Conservation (phyloP, 257 asterid species). For the Orobanche coerulescens region DNA sequence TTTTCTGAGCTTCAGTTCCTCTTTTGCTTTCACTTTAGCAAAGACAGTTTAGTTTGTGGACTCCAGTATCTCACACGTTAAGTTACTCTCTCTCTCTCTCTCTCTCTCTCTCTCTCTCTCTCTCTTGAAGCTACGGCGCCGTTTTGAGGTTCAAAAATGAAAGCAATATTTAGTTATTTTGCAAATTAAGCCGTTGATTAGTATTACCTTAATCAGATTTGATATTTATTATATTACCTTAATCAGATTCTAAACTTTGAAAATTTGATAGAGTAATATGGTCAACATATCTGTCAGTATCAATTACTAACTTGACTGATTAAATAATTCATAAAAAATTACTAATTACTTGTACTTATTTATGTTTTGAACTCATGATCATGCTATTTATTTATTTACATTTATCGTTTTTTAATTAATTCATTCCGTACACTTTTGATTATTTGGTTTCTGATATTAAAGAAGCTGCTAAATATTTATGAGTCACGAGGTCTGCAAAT, state of each 20-base stretch:
- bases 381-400: too few species aligned
- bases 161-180: not conserved
- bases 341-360: not conserved
- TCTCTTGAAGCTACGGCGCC: slow-evolving; percentile 23
- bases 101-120: not conserved
- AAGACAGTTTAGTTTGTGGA: slow-evolving; percentile 28
- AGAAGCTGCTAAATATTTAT: too few species aligned
- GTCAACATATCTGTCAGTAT: slow-evolving; percentile 6
- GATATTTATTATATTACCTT: too few species aligned
- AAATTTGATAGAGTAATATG: slow-evolving; percentile 12
- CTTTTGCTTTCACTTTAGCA: not conserved
- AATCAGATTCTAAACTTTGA: slow-evolving; percentile 15
- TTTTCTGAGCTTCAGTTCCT: not conserved
- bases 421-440: too few species aligned
- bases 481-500: too few species aligned
- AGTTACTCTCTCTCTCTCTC: too few species aligned
- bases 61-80: slow-evolving; percentile 17
- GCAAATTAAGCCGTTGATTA: slow-evolving; percentile 2
- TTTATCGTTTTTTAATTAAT: too few species aligned
- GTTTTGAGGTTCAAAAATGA: not conserved
- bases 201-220: slow-evolving; percentile 18
- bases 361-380: not conserved
- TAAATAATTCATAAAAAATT: not conserved
- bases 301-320: slow-evolving; percentile 15
- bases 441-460: too few species aligned